These are phyloP conservation scores for Aspergillus coremiiformis DNA, from an alignment of 495 filamentous ascomycete genomes.

Conservation along the genomic window DNA sequence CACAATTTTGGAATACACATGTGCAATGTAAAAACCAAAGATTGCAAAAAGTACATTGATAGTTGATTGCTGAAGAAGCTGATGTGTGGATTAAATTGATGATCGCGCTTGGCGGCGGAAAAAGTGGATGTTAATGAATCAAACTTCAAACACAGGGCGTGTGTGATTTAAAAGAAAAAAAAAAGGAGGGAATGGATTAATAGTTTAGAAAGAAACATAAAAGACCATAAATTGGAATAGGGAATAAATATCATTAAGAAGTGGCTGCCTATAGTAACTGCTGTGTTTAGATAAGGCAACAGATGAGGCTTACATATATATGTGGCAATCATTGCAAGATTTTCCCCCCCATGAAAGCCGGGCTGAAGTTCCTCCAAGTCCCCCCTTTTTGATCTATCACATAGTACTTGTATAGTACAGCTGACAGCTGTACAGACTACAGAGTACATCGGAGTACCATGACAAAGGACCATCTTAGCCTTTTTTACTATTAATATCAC, in stretches of 20 bases:
- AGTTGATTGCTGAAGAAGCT: neutral
- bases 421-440: neutral
- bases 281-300: neutral
- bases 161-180: neutral
- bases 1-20: neutral
- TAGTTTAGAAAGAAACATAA: neutral
- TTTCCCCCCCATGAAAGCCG: no score
- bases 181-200: neutral
- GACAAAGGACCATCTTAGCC: neutral
- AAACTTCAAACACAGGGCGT: neutral
- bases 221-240: no score
- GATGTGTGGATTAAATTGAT: neutral
- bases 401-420: no score
- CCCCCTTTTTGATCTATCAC: neutral
- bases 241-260: no score
- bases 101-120: slow-evolving; percentile 1
- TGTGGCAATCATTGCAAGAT: neutral
- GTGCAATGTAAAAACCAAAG: neutral
- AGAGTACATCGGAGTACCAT: neutral
- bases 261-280: no score
- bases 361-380: no score
- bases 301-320: neutral
- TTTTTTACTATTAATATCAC: neutral
- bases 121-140: neutral
- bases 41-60: neutral